Evolutionary conservation across 2,329 filamentous ascomycete species (phyloP).

Genomic region (Nakataea oryzae): DNA sequence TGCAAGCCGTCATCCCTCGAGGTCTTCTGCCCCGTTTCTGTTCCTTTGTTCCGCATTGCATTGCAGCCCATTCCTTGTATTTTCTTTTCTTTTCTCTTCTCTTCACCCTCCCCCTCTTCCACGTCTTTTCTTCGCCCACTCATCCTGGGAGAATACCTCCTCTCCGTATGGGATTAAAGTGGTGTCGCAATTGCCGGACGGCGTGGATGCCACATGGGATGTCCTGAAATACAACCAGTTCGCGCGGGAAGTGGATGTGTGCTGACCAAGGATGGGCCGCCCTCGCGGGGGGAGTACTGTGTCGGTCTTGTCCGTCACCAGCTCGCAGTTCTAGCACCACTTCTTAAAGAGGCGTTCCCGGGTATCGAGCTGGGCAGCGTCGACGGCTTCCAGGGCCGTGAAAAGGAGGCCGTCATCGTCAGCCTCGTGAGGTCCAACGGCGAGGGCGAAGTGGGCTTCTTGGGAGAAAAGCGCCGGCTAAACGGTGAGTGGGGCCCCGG

Average conservation of each 20-base stretch:
- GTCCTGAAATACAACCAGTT: slow-evolving; percentile 1
- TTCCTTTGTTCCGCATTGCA: background rate
- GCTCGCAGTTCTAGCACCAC: slow-evolving; percentile 66
- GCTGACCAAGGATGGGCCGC: background rate
- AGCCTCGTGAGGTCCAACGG: slow-evolving; percentile 89
- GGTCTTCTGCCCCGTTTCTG: background rate
- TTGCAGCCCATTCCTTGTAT: background rate
- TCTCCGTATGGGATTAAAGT: background rate
- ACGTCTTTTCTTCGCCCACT: background rate
- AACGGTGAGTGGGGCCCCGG: slow-evolving; percentile 51
- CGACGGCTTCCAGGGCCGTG: slow-evolving; percentile 88
- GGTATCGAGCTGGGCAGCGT: slow-evolving; percentile 93
- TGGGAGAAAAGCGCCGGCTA: slow-evolving; percentile 81
- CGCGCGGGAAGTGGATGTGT: slow-evolving; percentile 12
- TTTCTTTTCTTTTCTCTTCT: background rate
- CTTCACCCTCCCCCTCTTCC: too few species aligned
- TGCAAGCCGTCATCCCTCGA: background rate
- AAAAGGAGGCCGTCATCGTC: slow-evolving; percentile 91
- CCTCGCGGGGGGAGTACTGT: background rate
- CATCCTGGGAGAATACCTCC: too few species aligned
- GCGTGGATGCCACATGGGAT: background rate
- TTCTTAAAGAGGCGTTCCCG: slow-evolving; percentile 67
- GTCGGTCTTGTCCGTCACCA: slow-evolving; percentile 21
- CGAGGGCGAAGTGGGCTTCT: slow-evolving; percentile 80
- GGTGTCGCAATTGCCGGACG: background rate